Percentiles rank a stretch among this genome's conserved stretches.
Conservation (phyloP, 2,329 filamentous ascomycete genomes). For the Sporothrix inflata region DNA sequence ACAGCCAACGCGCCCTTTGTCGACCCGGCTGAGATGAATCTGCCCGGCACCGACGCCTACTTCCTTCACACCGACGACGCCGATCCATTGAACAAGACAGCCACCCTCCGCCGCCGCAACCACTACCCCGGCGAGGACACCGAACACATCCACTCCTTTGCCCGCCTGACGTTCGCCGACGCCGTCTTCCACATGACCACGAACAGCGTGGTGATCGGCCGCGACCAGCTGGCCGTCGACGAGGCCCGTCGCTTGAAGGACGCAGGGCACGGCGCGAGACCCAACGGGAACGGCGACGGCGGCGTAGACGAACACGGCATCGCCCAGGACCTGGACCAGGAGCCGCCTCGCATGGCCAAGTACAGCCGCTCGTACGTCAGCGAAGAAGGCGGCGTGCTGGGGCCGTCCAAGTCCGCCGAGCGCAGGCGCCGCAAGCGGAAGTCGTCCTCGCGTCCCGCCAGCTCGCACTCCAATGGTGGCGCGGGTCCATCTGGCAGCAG, state of each 20-base stretch:
- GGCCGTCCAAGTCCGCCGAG: constrained; percentile 45
- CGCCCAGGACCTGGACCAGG: constrained; percentile 48
- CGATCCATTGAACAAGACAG: background rate
- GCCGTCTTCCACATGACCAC: constrained; percentile 80
- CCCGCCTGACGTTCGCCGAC: constrained; percentile 70
- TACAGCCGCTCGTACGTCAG: constrained; percentile 69
- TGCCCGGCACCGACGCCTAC: background rate
- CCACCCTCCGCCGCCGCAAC: background rate
- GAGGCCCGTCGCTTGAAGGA: constrained; percentile 53
- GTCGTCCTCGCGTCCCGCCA: constrained; percentile 3
- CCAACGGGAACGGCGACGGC: constrained; percentile 34
- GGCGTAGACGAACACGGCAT: constrained; percentile 53
- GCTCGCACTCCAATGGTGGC: constrained; percentile 11
- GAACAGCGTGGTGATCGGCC: constrained; percentile 71
- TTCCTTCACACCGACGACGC: background rate
- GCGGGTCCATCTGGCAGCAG: background rate
- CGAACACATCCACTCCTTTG: constrained; percentile 56
- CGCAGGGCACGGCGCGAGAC: background rate
- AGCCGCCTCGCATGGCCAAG: constrained; percentile 41
- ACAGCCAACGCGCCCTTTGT: background rate
- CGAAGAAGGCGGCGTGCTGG: constrained; percentile 70
- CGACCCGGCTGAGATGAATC: background rate
- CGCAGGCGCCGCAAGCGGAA: background rate
- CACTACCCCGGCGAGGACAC: constrained; percentile 34
- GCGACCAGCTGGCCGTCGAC: constrained; percentile 64